Base-by-base conservation (phyloP, 805 yeast species). In the Metschnikowia cubensis region DNA sequence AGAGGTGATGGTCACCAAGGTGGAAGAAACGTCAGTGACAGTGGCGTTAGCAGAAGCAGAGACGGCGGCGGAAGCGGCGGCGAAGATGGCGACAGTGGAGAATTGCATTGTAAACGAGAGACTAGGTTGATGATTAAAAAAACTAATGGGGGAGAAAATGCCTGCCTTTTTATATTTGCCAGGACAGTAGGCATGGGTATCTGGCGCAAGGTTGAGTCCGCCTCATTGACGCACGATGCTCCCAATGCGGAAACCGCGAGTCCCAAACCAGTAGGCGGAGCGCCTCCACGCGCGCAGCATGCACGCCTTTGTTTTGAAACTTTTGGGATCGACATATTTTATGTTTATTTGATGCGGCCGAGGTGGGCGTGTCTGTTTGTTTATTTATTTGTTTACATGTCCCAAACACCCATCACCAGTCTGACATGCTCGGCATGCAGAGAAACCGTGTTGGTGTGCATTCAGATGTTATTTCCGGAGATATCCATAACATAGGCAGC, bases 1-100 rank as follows among this genome's bases (percentile, higher is more conserved):
- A 52, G 60, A 55, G 47, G 62, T 58, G 59, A 58, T 50, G 53
- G 62, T 58, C 18, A 58, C 60, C 58, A 55, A 52, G 34, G 55
- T 52, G 47, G 58, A 55, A 44, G 48, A 2, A 29, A 50, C 49
- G 45, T 38, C 50, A 32, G 55, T 50, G 53, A 48, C 54, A 41
- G 59, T 53, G 42, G 50, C 34, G 52, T 52, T 55, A 34, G 55
- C 49, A 37, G 34, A 38, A 20, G 57, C 57, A 43, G 62, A 53
- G 42, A 53, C 58, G 39, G 58, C 51, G 48, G 59, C 57, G 32
- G 56, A 55, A 40, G 58, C 56, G 35, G 60, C 60, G 31, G 56
- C 57, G 56, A 58, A 44, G 51, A 50, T 45, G 36, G 59, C 60
- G 58, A 58, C 51, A 49, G 59, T 55, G 45, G 62, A 53, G 62